phyloP scores from a whole-genome alignment of 2,329 filamentous ascomycete genomes.

The Xylariales sp. region DNA sequence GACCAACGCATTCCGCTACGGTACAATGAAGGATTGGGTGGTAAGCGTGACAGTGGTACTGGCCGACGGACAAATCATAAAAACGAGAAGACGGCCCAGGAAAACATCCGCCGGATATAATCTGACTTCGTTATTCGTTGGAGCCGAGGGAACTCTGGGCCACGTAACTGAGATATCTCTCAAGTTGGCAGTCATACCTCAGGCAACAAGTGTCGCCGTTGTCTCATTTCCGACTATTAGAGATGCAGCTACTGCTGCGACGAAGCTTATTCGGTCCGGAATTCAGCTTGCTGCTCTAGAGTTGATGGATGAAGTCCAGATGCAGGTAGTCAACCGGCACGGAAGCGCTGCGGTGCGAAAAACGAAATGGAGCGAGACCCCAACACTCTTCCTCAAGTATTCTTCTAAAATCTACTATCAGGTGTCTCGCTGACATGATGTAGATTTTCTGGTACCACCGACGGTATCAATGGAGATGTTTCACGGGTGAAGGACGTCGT shows the following conservation, averaged over 20 bases:
- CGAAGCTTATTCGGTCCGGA: constrained; percentile 58
- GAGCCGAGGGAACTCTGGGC: constrained; percentile 67
- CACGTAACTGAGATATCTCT: constrained; percentile 67
- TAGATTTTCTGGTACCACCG: constrained; percentile 59
- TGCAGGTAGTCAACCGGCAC: constrained; percentile 61
- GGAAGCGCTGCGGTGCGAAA: constrained; percentile 53
- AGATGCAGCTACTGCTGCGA: constrained; percentile 59
- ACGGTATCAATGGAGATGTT: constrained; percentile 60
- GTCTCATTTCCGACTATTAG: constrained; percentile 56
- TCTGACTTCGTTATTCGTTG: constrained; percentile 63
- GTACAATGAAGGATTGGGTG: constrained; percentile 74
- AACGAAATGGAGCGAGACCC: constrained; percentile 60
- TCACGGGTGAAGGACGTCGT: constrained; percentile 55
- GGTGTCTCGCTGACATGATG: background rate
- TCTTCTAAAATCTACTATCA: background rate
- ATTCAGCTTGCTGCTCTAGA: constrained; percentile 64
- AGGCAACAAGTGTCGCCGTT: constrained; percentile 60
- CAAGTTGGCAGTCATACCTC: constrained; percentile 61
- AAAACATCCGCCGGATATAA: constrained; percentile 72
- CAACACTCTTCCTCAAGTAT: constrained; percentile 69
- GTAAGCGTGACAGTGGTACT: constrained; percentile 67
- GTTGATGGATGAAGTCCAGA: constrained; percentile 60
- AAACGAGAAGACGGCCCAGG: constrained; percentile 60
- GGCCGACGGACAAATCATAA: constrained; percentile 61
- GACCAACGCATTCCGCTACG: constrained; percentile 59